These are phyloP conservation scores for Cyberlindnera galapagoensis DNA, from an alignment of 805 yeast species.

Conservation along the genomic window DNA sequence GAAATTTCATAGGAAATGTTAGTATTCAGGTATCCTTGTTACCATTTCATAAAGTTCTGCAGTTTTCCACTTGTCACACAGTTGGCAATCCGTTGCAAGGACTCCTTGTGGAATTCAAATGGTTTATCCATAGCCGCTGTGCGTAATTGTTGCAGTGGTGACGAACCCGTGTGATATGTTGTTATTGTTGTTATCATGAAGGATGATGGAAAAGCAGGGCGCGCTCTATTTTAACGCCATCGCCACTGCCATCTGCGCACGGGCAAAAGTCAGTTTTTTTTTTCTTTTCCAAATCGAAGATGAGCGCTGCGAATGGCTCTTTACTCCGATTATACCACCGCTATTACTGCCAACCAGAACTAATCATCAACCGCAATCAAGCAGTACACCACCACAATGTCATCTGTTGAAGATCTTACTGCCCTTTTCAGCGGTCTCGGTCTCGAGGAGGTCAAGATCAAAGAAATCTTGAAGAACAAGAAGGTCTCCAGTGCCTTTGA, in stretches of 20 bases:
- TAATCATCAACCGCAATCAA: background rate
- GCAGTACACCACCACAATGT: constrained; percentile 2
- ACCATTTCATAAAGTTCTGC: constrained; percentile 1
- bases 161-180: too few relatives aligned
- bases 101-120: constrained; percentile 7
- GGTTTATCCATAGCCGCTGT: constrained; percentile 5
- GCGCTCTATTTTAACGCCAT: too few relatives aligned
- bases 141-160: too few relatives aligned
- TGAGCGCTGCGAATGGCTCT: too few relatives aligned
- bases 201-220: too few relatives aligned
- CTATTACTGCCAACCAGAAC: background rate
- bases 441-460: constrained; percentile 64
- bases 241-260: too few relatives aligned
- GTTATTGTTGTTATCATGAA: too few relatives aligned
- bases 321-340: too few relatives aligned
- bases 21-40: background rate
- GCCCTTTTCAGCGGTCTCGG: constrained; percentile 41
- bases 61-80: constrained; percentile 2
- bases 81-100: constrained; percentile 5
- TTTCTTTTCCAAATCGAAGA: too few relatives aligned
- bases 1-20: background rate
- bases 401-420: constrained; percentile 30
- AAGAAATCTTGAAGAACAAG: constrained; percentile 78
- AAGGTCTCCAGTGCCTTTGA: constrained; percentile 71
- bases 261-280: too few relatives aligned